Evolutionary conservation across 345 rosid genomes (phyloP).

Genomic region (Viola odorata): DNA sequence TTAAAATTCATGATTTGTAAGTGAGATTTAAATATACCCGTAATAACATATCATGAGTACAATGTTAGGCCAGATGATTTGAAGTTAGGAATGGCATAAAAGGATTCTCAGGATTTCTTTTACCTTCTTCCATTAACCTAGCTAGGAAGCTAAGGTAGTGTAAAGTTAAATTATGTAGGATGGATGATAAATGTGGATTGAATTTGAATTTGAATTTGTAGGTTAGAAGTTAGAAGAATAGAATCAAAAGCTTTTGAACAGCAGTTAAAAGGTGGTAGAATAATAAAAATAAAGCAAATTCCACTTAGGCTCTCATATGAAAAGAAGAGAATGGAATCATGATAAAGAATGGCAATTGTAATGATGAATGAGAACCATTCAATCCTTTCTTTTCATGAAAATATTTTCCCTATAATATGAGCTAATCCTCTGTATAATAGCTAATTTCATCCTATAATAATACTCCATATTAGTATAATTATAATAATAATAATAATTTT

Average conservation of each 20-base stretch:
- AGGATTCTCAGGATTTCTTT: neutral
- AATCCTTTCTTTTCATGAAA: neutral
- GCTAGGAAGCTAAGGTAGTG: neutral
- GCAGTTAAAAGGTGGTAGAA: slow-evolving; percentile 17
- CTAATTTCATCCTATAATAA: slow-evolving; percentile 11
- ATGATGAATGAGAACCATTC: slow-evolving; percentile 9
- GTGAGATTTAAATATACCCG: no score
- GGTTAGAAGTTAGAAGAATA: slow-evolving; percentile 1
- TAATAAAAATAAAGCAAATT: slow-evolving; percentile 31
- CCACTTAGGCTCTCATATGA: slow-evolving; percentile 36
- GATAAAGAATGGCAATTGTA: slow-evolving; percentile 28
- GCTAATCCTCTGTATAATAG: neutral
- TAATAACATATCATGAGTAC: no score
- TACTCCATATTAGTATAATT: neutral
- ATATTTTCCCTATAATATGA: neutral
- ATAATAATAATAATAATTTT: no score
- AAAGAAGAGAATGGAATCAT: slow-evolving; percentile 57
- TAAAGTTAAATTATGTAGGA: no score
- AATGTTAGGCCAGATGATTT: no score
- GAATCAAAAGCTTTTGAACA: slow-evolving; percentile 22
- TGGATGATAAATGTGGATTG: no score
- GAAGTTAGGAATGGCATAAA: no score
- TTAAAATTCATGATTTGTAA: no score
- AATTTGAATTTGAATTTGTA: no score
- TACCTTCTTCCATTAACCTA: slow-evolving; percentile 3